Evolutionary conservation across 2,329 filamentous ascomycete species (phyloP).

Genomic region (Beauveria bassiana): DNA sequence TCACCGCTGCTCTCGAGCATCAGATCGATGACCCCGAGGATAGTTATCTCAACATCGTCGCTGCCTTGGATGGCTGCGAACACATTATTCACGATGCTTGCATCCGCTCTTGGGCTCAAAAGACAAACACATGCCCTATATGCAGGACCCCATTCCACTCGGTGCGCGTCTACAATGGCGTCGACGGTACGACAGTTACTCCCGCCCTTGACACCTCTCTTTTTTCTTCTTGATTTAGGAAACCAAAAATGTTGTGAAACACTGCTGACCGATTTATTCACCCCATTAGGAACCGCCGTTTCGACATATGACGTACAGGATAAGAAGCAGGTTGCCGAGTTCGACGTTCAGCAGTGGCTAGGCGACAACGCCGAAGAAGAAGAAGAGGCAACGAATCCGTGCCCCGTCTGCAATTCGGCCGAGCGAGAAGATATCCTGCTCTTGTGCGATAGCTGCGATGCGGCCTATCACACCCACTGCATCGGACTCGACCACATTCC

Average conservation of each 20-base stretch:
- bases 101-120: slow-evolving; percentile 87
- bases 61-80: slow-evolving; percentile 66
- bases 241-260: no score
- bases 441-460: slow-evolving; percentile 86
- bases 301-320: slow-evolving; percentile 63
- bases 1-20: slow-evolving; percentile 15
- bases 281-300: slow-evolving; percentile 40
- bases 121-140: slow-evolving; percentile 96
- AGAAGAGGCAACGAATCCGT: slow-evolving; percentile 63
- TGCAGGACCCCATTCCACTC: slow-evolving; percentile 87
- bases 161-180: slow-evolving; percentile 72
- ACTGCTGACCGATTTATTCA: neutral
- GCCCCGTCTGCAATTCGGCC: slow-evolving; percentile 73
- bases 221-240: no score
- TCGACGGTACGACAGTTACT: slow-evolving; percentile 58
- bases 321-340: slow-evolving; percentile 82
- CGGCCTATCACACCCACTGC: slow-evolving; percentile 86
- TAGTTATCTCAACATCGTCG: slow-evolving; percentile 39
- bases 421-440: slow-evolving; percentile 81
- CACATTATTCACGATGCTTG: slow-evolving; percentile 92
- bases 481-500: slow-evolving; percentile 74
- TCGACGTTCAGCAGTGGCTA: slow-evolving; percentile 68
- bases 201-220: slow-evolving; percentile 6
- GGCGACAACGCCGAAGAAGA: slow-evolving; percentile 66
- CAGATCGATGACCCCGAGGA: slow-evolving; percentile 20